Evolutionary conservation across 2,329 filamentous ascomycete species (phyloP).

Genomic region (Talaromyces atroroseus): DNA sequence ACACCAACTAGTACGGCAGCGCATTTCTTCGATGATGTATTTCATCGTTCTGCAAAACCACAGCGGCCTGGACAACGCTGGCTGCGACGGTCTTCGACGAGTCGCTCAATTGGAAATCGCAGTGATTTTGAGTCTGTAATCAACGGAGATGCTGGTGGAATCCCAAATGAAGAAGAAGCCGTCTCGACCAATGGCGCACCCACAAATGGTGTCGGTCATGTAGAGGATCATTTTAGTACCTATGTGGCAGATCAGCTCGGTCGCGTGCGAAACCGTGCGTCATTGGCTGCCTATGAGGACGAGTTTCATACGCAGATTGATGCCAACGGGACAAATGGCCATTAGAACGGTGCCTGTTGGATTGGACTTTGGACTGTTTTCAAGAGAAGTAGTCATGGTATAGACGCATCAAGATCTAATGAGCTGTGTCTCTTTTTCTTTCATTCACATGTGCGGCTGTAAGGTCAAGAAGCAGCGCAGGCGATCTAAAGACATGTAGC

Average conservation of each 20-base stretch:
- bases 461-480: background rate
- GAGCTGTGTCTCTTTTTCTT: background rate
- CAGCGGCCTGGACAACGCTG: slow-evolving; percentile 37
- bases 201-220: slow-evolving; percentile 41
- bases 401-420: too few relatives aligned
- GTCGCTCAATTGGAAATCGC: slow-evolving; percentile 74
- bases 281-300: slow-evolving; percentile 50
- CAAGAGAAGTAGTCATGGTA: background rate
- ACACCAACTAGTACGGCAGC: slow-evolving; percentile 77
- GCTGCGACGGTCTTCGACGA: slow-evolving; percentile 73
- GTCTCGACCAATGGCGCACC: slow-evolving; percentile 4
- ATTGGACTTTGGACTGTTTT: background rate
- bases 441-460: background rate
- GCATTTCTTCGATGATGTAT: slow-evolving; percentile 93
- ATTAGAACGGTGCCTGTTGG: background rate
- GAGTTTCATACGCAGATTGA: slow-evolving; percentile 59
- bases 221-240: slow-evolving; percentile 66
- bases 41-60: slow-evolving; percentile 52
- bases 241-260: slow-evolving; percentile 80
- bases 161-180: slow-evolving; percentile 33
- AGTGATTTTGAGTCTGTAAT: slow-evolving; percentile 64
- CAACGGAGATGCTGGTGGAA: slow-evolving; percentile 25
- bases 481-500: background rate
- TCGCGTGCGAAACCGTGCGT: slow-evolving; percentile 59
- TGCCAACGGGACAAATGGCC: slow-evolving; percentile 24